Conservation (phyloP, 805 yeast genomes). For the Metschnikowia vanudenii region DNA sequence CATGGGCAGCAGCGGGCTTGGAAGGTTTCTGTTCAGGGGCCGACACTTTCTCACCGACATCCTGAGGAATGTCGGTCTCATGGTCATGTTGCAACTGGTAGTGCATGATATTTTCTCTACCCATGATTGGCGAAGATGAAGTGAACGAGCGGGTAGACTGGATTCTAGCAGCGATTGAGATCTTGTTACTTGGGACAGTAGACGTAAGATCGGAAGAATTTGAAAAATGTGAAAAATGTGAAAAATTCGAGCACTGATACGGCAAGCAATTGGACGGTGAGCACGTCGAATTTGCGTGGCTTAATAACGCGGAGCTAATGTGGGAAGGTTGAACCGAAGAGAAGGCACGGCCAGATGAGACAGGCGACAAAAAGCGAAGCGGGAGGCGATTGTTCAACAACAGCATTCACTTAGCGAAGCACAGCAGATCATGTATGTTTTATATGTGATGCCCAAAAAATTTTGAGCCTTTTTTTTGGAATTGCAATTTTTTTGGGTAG, state of each 20-base stretch:
- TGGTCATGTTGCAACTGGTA: constrained; percentile 42
- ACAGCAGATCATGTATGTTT: constrained; percentile 9
- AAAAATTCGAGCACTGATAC: too few species aligned
- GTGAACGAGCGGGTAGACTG: constrained; percentile 3
- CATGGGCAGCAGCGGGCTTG: constrained; percentile 18
- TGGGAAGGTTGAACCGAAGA: neutral
- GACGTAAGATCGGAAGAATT: too few species aligned
- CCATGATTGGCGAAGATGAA: constrained; percentile 27
- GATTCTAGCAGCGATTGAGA: neutral
- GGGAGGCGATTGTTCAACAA: neutral
- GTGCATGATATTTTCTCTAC: constrained; percentile 41
- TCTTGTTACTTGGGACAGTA: neutral
- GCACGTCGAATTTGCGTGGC: neutral
- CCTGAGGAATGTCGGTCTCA: constrained; percentile 32
- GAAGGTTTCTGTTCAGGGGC: constrained; percentile 8
- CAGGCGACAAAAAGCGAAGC: constrained; percentile 1
- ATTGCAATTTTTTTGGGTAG: constrained; percentile 9
- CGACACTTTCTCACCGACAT: constrained; percentile 1
- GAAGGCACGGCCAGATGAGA: neutral
- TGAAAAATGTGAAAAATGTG: too few species aligned
- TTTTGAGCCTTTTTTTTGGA: constrained; percentile 2
- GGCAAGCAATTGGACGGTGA: neutral
- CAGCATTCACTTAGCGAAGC: constrained; percentile 4
- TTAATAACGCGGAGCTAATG: neutral
- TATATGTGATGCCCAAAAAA: neutral